Base-by-base conservation (phyloP, 2,329 filamentous ascomycete species). In the Claviceps maximensis region DNA sequence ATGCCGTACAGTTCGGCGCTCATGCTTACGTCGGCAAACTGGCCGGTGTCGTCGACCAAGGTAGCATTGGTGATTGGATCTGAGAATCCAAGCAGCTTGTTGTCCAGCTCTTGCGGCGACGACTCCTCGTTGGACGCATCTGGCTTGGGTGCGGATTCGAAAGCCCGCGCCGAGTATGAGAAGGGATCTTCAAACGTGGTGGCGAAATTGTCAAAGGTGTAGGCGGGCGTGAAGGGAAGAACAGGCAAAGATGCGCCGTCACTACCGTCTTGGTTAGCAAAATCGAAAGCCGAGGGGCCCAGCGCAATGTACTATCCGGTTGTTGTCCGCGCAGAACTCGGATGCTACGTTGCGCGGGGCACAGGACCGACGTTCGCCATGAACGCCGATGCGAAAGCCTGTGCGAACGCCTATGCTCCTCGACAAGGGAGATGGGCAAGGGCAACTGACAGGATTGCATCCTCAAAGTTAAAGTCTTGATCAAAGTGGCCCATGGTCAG, bases 1-100 rank as follows among this genome's bases (percentile, higher is more conserved):
- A 91, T 90, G 76, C 87, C 87, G 62, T 89, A 87, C 13, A 91
- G 72, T 69, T 91, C 86, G 54, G 86, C 86, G 23, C 77, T 77
- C 74, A 90, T 82, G 60, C 71, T 75, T 12, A 86, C 73, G 52
- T 86, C 81, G 31, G 79, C 78, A 54, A 79, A 74, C 49, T 82
- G 76, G 51, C 80, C 83, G 7, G 74, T 69, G 57, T 85, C 84
- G 59, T 87, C 85, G 49, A 89, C 67, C 8, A 88, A 70, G 4
- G 77, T 76, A 38, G 76, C 72, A 58, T 78, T 81, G 60, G 82
- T 73, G 33, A 77, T 71, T 1, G 83, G 79, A 12, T 80, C 72
- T 0, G 82, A 84, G 68, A 90, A 89, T 61, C 84, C 80, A n/a
- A 90, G 76, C 25, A 89, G 75, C 66, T 89, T 84, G 62, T 82